Percentiles rank a stretch among this genome's conserved stretches.
phyloP scores from a whole-genome alignment of 352 stramenopile genomes.

The Pythium sp. region DNA sequence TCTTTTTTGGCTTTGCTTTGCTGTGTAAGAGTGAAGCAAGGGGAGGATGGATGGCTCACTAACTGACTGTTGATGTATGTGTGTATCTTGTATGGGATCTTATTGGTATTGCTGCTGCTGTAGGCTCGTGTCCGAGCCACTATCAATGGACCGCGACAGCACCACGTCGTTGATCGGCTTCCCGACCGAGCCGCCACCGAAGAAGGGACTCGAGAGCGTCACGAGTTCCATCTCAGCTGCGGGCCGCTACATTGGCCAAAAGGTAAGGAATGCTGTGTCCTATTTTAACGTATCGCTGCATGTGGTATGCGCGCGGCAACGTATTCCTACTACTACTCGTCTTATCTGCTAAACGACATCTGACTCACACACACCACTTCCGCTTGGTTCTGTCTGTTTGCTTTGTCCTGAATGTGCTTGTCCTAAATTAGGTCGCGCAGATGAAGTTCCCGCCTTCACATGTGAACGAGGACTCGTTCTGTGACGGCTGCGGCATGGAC shows the following conservation, averaged over 20 bases:
- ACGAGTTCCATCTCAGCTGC: conserved; percentile 66
- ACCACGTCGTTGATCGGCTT: conserved; percentile 74
- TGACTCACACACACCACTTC: neutral
- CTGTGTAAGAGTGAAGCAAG: neutral
- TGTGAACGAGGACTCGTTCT: conserved; percentile 89
- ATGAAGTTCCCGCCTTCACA: conserved; percentile 73
- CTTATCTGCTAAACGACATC: neutral
- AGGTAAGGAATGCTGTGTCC: conserved; percentile 24
- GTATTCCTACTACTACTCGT: neutral
- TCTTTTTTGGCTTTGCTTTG: neutral
- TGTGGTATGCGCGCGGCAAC: neutral
- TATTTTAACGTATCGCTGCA: neutral
- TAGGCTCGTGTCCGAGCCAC: conserved; percentile 81
- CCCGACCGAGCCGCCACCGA: conserved; percentile 37
- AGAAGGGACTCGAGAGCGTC: conserved; percentile 51
- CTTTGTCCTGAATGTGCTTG: neutral
- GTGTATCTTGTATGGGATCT: conserved; percentile 4
- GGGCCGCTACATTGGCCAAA: conserved; percentile 73
- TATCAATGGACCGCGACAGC: conserved; percentile 76
- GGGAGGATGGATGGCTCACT: neutral
- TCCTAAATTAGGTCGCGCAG: conserved; percentile 42
- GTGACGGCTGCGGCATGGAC: conserved; percentile 87
- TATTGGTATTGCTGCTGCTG: neutral
- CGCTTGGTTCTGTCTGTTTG: neutral
- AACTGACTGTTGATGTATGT: neutral